Conservation (phyloP, 352 stramenopile species). For the Phytopythium sindhum region DNA sequence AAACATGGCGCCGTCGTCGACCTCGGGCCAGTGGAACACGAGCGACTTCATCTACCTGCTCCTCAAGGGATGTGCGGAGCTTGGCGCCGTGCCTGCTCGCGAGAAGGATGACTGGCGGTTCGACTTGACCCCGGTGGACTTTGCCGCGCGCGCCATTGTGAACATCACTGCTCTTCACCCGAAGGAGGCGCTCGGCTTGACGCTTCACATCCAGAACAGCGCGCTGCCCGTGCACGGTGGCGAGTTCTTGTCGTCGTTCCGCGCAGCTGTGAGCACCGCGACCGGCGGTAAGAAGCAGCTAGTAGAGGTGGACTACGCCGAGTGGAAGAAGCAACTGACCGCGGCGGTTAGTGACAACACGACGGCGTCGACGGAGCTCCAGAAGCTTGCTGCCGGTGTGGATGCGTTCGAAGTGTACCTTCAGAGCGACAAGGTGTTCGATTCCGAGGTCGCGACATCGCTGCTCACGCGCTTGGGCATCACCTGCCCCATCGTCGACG, state of each 20-base stretch:
- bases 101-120: conserved; percentile 66
- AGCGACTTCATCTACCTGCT: conserved; percentile 91
- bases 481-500: conserved; percentile 38
- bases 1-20: conserved; percentile 82
- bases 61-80: conserved; percentile 67
- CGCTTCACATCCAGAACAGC: conserved; percentile 75
- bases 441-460: conserved; percentile 38
- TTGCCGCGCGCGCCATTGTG: conserved; percentile 83
- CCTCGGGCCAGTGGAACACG: conserved; percentile 75
- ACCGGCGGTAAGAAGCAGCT: conserved; percentile 19
- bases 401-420: conserved; percentile 70
- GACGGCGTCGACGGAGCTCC: conserved; percentile 29
- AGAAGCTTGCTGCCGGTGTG: conserved; percentile 58
- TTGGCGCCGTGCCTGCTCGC: conserved; percentile 57
- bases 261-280: conserved; percentile 13
- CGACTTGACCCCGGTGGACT: conserved; percentile 92
- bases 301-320: conserved; percentile 23
- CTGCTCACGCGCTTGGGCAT: conserved; percentile 38
- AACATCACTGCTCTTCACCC: conserved; percentile 65
- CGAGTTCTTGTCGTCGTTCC: conserved; percentile 47
- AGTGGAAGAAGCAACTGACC: conserved; percentile 31
- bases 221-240: conserved; percentile 35
- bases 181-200: conserved; percentile 52
- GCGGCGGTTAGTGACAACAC: conserved; percentile 12
- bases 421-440: conserved; percentile 60